Evolutionary conservation across 352 stramenopile genomes (phyloP).

Genomic region (Phytopythium sindhum): DNA sequence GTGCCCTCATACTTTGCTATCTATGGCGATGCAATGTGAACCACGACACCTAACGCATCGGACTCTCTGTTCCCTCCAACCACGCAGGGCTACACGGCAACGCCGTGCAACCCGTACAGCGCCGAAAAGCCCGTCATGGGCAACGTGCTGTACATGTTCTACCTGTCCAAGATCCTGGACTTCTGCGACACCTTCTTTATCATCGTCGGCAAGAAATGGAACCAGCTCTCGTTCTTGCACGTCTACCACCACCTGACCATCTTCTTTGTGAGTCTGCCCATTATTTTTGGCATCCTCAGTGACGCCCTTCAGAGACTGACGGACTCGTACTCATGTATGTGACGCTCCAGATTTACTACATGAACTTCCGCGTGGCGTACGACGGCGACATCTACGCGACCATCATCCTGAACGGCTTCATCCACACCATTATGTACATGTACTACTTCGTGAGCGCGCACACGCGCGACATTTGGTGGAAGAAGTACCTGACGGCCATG

Average conservation of each 20-base stretch:
- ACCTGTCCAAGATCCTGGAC: constrained; percentile 92
- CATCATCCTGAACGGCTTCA: constrained; percentile 94
- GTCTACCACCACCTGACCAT: constrained; percentile 97
- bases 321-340: constrained; percentile 6
- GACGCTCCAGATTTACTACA: constrained; percentile 83
- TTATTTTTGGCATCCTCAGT: no score
- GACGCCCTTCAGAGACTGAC: neutral
- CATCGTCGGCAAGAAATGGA: constrained; percentile 95
- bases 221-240: constrained; percentile 95
- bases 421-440: constrained; percentile 98
- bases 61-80: no score
- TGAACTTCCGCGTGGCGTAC: constrained; percentile 92
- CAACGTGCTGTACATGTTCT: constrained; percentile 95
- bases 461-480: constrained; percentile 96
- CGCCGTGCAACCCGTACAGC: constrained; percentile 89
- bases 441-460: constrained; percentile 98
- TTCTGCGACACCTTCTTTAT: constrained; percentile 94
- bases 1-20: constrained; percentile 3
- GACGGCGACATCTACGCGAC: constrained; percentile 97
- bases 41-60: no score
- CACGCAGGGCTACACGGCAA: constrained; percentile 63
- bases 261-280: constrained; percentile 48
- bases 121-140: constrained; percentile 78
- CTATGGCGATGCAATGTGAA: no score
- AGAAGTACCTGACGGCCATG: constrained; percentile 91